These are phyloP conservation scores for Lepidium didymum DNA, from an alignment of 345 rosid genomes.

Conservation along the genomic window DNA sequence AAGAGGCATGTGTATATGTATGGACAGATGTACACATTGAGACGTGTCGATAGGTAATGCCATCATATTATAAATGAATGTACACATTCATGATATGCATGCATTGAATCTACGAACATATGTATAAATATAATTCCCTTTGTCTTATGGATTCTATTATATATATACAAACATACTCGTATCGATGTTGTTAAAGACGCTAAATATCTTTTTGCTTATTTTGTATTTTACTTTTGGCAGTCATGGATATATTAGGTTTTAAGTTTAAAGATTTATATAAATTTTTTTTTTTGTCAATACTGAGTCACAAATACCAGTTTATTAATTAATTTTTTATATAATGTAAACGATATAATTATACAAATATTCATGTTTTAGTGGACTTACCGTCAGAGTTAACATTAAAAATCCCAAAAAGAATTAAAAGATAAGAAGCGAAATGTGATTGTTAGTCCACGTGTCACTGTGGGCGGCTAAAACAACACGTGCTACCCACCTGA, in stretches of 20 bases:
- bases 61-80: neutral
- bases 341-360: too few relatives aligned
- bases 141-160: neutral
- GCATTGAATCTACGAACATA: neutral
- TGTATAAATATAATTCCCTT: neutral
- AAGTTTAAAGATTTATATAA: too few relatives aligned
- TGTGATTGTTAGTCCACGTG: neutral
- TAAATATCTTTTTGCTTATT: too few relatives aligned
- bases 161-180: neutral
- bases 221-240: too few relatives aligned
- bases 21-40: neutral
- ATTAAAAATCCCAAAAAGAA: too few relatives aligned
- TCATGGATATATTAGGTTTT: too few relatives aligned
- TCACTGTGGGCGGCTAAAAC: neutral
- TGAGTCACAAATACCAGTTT: too few relatives aligned
- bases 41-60: neutral
- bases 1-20: constrained; percentile 13
- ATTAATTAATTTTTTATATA: too few relatives aligned
- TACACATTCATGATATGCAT: neutral
- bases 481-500: constrained; percentile 23
- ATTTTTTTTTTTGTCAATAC: too few relatives aligned
- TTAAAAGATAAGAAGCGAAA: neutral
- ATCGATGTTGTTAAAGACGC: too few relatives aligned
- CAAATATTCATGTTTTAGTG: too few relatives aligned
- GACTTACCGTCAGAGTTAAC: too few relatives aligned